phyloP scores from a whole-genome alignment of 176 grass and related monocot species.

The Cenchrus fungigraminus region DNA sequence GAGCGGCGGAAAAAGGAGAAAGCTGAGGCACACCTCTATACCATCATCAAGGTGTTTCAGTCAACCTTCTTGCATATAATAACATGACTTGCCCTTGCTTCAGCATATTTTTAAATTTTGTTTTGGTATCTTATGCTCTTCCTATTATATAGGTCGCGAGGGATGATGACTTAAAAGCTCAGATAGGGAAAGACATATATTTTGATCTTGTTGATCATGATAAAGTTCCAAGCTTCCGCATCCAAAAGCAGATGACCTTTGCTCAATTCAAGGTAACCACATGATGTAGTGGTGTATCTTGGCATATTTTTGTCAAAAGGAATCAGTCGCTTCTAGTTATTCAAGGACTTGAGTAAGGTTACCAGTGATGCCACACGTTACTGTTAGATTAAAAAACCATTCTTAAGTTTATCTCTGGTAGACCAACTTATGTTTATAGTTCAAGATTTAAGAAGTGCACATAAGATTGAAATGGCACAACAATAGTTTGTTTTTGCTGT shows the following conservation, averaged over 20 bases:
- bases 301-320: not conserved
- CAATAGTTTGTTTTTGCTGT: not conserved
- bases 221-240: conserved; percentile 94
- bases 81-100: conserved; percentile 10
- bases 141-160: conserved; percentile 71
- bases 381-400: not conserved
- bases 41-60: conserved; percentile 86
- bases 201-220: conserved; percentile 99
- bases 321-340: conserved; percentile 14
- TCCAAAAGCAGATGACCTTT: conserved; percentile 93
- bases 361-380: not conserved
- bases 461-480: conserved; percentile 13
- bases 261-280: conserved; percentile 80
- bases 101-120: not conserved
- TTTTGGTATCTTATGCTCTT: conserved; percentile 22
- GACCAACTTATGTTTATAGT: conserved; percentile 7
- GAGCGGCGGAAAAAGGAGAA: conserved; percentile 97
- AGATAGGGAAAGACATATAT: conserved; percentile 97
- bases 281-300: conserved; percentile 22
- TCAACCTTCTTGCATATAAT: conserved; percentile 29
- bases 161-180: conserved; percentile 78
- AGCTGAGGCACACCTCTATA: conserved; percentile 98
- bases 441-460: not conserved
- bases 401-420: conserved; percentile 17
- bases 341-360: conserved; percentile 24